A percentile compares a stretch with the other conserved stretches of the same genome.
phyloP scores from a whole-genome alignment of 2,329 filamentous ascomycete species.

The Fusarium sp. region DNA sequence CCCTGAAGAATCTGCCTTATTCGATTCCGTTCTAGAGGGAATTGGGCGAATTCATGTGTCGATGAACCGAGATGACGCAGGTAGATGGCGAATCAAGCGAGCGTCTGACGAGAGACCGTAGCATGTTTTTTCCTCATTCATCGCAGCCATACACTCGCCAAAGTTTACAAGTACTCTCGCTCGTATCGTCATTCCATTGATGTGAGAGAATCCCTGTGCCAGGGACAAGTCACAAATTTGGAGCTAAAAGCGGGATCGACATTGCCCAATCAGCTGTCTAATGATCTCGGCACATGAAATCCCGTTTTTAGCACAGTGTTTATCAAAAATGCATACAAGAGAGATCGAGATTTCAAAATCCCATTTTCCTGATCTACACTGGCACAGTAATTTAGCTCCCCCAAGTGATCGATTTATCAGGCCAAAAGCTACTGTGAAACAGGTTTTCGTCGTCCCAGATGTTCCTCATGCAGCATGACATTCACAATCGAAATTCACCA shows the following conservation, averaged over 20 bases:
- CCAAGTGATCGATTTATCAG: background rate
- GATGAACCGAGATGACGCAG: constrained; percentile 50
- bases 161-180: background rate
- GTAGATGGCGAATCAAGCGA: constrained; percentile 52
- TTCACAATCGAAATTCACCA: background rate
- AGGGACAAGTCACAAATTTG: background rate
- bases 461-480: background rate
- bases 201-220: background rate
- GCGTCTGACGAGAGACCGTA: constrained; percentile 26
- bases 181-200: background rate
- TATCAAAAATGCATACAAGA: background rate
- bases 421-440: background rate
- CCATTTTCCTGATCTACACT: background rate
- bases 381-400: background rate
- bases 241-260: background rate
- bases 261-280: constrained; percentile 1
- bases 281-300: background rate
- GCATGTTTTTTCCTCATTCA: constrained; percentile 3
- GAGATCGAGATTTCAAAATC: constrained; percentile 1
- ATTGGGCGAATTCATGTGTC: constrained; percentile 46
- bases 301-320: constrained; percentile 4
- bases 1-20: constrained; percentile 42
- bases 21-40: constrained; percentile 49
- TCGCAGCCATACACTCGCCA: background rate
- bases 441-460: background rate